phyloP scores from a whole-genome alignment of 345 rosid species.

The Syzygium jambos region DNA sequence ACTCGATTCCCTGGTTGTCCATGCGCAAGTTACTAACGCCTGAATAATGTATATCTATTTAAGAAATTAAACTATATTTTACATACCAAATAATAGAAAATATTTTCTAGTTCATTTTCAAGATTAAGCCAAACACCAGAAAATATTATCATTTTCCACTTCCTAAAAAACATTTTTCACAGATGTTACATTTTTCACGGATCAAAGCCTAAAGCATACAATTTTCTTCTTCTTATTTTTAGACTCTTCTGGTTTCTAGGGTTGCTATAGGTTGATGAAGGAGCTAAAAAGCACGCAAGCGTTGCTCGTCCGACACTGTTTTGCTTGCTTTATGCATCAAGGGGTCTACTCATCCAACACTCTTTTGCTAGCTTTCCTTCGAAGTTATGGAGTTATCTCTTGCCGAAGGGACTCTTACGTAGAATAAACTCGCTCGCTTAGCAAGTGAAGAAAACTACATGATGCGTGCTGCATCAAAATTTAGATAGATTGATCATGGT shows the following conservation, averaged over 20 bases:
- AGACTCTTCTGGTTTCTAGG: not conserved
- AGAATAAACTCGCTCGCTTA: not conserved
- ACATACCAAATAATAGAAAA: too few relatives aligned
- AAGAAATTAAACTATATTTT: too few relatives aligned
- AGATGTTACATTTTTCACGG: too few relatives aligned
- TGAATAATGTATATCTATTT: too few relatives aligned
- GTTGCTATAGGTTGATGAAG: not conserved
- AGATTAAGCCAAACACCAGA: too few relatives aligned
- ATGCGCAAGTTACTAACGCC: too few relatives aligned
- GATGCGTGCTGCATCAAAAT: not conserved
- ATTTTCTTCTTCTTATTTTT: not conserved
- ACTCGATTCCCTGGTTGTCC: too few relatives aligned
- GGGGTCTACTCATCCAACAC: not conserved
- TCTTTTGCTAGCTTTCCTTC: not conserved
- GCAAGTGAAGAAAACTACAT: not conserved
- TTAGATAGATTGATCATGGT: not conserved
- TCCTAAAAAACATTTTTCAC: too few relatives aligned
- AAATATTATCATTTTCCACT: too few relatives aligned
- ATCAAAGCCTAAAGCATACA: not conserved
- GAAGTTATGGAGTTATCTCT: not conserved
- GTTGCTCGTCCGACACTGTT: not conserved
- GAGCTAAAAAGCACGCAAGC: not conserved
- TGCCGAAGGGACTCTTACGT: not conserved
- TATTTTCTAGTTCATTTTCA: too few relatives aligned
- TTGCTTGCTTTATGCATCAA: not conserved